Percentiles rank a stretch among this genome's conserved stretches.
phyloP scores from a whole-genome alignment of 805 yeast genomes.

The Dipodascopsis tothii region DNA sequence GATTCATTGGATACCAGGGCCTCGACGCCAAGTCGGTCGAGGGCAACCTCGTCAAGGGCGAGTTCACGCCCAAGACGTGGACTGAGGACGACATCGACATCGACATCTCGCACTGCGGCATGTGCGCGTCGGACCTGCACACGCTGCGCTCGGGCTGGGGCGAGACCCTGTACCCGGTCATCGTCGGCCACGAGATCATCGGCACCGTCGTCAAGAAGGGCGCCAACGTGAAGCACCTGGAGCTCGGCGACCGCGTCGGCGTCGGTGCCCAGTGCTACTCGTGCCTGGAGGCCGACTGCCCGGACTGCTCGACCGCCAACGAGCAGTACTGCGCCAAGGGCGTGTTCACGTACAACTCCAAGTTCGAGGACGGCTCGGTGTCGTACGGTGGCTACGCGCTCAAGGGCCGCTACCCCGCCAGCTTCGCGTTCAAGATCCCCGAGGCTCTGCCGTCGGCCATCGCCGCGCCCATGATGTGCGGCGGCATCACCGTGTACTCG shows the following conservation, averaged over 20 bases:
- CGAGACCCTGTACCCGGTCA: slow-evolving; percentile 31
- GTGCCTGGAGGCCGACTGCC: slow-evolving; percentile 48
- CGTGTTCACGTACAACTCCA: slow-evolving; percentile 46
- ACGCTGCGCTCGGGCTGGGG: slow-evolving; percentile 48
- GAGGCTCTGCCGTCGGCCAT: slow-evolving; percentile 42
- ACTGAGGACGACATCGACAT: slow-evolving; percentile 22
- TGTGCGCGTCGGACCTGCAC: slow-evolving; percentile 59
- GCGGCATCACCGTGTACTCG: slow-evolving; percentile 65
- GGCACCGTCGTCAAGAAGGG: slow-evolving; percentile 42
- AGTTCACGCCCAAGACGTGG: slow-evolving; percentile 20
- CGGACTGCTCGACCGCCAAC: slow-evolving; percentile 47
- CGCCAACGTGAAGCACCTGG: slow-evolving; percentile 40
- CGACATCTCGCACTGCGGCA: slow-evolving; percentile 27
- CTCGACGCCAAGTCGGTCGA: slow-evolving; percentile 21
- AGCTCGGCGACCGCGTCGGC: slow-evolving; percentile 71
- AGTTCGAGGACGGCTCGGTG: slow-evolving; percentile 16
- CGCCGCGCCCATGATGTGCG: slow-evolving; percentile 71
- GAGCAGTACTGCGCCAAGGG: slow-evolving; percentile 49
- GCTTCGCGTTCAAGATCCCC: slow-evolving; percentile 59
- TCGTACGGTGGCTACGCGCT: slow-evolving; percentile 59
- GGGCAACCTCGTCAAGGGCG: slow-evolving; percentile 20
- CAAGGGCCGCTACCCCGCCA: slow-evolving; percentile 51
- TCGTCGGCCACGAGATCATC: slow-evolving; percentile 46
- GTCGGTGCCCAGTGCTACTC: slow-evolving; percentile 64
- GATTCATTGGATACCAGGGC: slow-evolving; percentile 21